Evolutionary conservation across 177 flowering plant species (phyloP).

Genomic region (Vitis hybrid): DNA sequence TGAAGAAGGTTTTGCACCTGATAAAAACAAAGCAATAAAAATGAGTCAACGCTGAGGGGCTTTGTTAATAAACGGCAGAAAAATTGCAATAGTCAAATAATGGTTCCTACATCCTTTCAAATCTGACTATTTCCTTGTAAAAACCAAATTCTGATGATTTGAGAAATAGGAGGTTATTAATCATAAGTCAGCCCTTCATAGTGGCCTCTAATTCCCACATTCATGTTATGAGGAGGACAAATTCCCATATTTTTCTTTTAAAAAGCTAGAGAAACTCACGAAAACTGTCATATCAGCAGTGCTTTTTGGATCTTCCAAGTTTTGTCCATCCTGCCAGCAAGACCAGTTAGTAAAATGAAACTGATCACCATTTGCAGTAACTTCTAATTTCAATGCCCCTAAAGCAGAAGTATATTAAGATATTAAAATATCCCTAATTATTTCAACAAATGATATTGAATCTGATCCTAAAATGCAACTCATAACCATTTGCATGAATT

Average conservation of each 20-base stretch:
- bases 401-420: no score
- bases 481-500: no score
- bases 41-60: conserved; percentile 6
- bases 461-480: no score
- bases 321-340: conserved; percentile 39
- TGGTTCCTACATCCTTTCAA: no score
- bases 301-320: conserved; percentile 36
- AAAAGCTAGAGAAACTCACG: conserved; percentile 25
- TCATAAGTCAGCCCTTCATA: neutral
- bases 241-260: neutral
- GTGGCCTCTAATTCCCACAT: neutral
- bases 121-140: no score
- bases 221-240: no score
- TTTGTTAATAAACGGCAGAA: neutral
- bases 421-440: no score
- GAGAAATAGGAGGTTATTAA: neutral
- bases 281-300: conserved; percentile 43
- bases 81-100: neutral
- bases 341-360: neutral
- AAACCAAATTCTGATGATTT: neutral
- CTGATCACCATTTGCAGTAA: no score
- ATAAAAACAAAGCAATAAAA: conserved; percentile 5
- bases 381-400: no score
- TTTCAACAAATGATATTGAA: no score
- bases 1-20: conserved; percentile 47